Conservation (phyloP, 768 basidiomycete genomes). For the Paxillus rubicundulus region DNA sequence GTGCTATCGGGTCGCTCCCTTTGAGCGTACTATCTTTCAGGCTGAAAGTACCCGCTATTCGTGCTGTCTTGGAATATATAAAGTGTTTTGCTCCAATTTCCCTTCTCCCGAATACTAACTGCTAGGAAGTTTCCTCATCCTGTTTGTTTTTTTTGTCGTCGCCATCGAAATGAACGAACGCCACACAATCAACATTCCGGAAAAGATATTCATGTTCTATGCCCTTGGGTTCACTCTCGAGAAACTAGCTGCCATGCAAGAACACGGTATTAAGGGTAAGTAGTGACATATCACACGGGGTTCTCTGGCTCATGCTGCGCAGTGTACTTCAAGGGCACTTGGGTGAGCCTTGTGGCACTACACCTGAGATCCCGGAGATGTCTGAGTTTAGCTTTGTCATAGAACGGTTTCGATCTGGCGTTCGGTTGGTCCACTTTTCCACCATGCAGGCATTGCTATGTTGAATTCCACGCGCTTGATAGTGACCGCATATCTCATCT, state of each 20-base stretch:
- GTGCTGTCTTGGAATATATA: conserved; percentile 83
- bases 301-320: conserved; percentile 5
- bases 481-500: conserved; percentile 80
- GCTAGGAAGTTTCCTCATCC: conserved; percentile 59
- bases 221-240: conserved; percentile 85
- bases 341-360: conserved; percentile 45
- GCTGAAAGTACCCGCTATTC: conserved; percentile 90
- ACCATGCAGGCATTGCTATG: not conserved
- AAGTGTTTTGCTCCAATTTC: conserved; percentile 49
- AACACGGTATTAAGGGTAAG: conserved; percentile 86
- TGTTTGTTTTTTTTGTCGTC: conserved; percentile 76
- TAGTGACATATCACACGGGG: not conserved
- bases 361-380: conserved; percentile 6
- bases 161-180: conserved; percentile 73
- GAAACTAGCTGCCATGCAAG: conserved; percentile 92
- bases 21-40: conserved; percentile 34
- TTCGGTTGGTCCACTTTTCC: conserved; percentile 54
- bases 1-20: not conserved
- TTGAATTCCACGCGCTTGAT: conserved; percentile 5
- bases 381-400: conserved; percentile 11
- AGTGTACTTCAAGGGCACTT: conserved; percentile 86
- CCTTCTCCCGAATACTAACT: not conserved
- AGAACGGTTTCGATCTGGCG: conserved; percentile 93
- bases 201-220: conserved; percentile 76
- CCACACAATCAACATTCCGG: conserved; percentile 60